These are phyloP conservation scores for Citeromyces hawaiiensis DNA, from an alignment of 1,139 yeast species.

Conservation along the genomic window DNA sequence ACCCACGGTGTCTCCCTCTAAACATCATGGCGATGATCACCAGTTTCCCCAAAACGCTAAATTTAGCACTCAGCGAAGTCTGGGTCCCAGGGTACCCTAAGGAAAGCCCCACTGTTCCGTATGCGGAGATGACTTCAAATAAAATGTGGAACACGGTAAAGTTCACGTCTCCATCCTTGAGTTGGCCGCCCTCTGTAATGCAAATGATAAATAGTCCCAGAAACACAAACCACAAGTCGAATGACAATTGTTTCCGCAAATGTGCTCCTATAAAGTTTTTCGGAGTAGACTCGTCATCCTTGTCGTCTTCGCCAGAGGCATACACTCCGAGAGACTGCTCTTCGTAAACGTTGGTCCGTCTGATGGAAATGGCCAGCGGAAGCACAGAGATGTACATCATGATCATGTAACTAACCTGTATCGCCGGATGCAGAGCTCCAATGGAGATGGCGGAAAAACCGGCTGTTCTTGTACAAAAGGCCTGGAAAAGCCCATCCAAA, in stretches of 20 bases:
- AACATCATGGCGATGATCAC: constrained; percentile 83
- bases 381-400: constrained; percentile 98
- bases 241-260: constrained; percentile 80
- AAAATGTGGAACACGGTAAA: constrained; percentile 62
- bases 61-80: constrained; percentile 63
- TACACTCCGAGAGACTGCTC: constrained; percentile 91
- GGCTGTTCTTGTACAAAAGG: constrained; percentile 87
- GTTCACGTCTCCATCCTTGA: constrained; percentile 28
- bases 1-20: constrained; percentile 93
- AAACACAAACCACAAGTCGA: constrained; percentile 89
- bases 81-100: constrained; percentile 61
- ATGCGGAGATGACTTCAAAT: constrained; percentile 88
- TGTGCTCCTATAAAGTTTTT: constrained; percentile 75
- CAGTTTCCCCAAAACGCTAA: constrained; percentile 62
- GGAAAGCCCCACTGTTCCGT: constrained; percentile 90
- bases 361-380: constrained; percentile 90
- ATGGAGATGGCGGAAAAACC: constrained; percentile 72
- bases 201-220: constrained; percentile 78
- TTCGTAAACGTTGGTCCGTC: constrained; percentile 95
- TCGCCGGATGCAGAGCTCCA: constrained; percentile 68
- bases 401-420: constrained; percentile 83
- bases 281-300: constrained; percentile 17
- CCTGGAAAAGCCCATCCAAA: constrained; percentile 78
- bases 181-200: constrained; percentile 63
- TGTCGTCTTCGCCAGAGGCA: constrained; percentile 20